These are phyloP conservation scores for Boletus subparvulus DNA, from an alignment of 768 basidiomycete genomes.

Conservation along the genomic window DNA sequence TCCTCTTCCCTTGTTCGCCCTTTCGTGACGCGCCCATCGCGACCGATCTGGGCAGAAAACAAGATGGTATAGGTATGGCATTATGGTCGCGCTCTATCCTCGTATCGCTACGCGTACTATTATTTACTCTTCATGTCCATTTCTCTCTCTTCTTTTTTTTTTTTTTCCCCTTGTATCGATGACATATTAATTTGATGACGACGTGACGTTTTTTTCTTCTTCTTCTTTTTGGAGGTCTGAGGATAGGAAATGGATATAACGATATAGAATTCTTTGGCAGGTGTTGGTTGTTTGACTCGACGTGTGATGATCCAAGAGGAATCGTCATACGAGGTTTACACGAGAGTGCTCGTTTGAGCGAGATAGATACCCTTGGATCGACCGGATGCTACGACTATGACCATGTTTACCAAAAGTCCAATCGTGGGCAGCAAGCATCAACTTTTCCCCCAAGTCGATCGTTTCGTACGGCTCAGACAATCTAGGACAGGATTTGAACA, in stretches of 20 bases:
- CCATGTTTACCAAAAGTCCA: too few relatives aligned
- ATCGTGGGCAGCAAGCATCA: too few relatives aligned
- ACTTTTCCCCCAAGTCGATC: neutral
- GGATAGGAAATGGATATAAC: neutral
- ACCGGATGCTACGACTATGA: too few relatives aligned
- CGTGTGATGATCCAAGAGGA: too few relatives aligned
- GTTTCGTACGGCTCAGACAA: neutral
- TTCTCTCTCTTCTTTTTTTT: neutral
- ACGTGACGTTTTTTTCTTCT: neutral
- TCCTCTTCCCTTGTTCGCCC: neutral
- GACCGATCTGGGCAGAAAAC: conserved; percentile 3
- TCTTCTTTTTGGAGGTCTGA: neutral
- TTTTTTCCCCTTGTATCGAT: neutral
- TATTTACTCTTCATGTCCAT: conserved; percentile 2
- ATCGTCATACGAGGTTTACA: too few relatives aligned
- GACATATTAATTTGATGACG: conserved; percentile 8
- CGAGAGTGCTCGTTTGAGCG: too few relatives aligned
- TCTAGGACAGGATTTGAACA: neutral
- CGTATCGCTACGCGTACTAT: conserved; percentile 1
- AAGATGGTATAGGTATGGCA: conserved; percentile 1
- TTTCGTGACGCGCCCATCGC: neutral
- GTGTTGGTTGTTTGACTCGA: too few relatives aligned
- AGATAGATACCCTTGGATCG: too few relatives aligned
- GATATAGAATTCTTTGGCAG: too few relatives aligned
- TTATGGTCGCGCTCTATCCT: neutral